phyloP scores from a whole-genome alignment of 2,329 filamentous ascomycete genomes.

The Cercospora canescens region DNA sequence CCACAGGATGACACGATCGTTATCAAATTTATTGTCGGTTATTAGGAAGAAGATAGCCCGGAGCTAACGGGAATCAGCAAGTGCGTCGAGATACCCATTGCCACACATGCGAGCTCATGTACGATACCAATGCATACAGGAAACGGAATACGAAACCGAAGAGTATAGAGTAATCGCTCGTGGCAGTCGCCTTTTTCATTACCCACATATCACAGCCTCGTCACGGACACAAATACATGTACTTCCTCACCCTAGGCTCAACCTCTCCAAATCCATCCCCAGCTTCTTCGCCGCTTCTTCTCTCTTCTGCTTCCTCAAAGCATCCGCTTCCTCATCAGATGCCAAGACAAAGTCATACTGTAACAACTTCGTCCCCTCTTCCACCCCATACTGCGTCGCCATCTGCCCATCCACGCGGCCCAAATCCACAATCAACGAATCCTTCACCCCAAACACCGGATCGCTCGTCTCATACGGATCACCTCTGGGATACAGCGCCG shows the following conservation, averaged over 20 bases:
- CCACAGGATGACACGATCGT: background rate
- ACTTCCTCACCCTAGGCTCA: background rate
- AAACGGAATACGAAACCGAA: background rate
- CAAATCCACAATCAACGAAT: constrained; percentile 69
- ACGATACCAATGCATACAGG: background rate
- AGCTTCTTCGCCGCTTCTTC: constrained; percentile 41
- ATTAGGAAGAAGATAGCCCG: background rate
- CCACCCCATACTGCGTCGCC: constrained; percentile 62
- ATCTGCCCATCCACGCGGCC: constrained; percentile 52
- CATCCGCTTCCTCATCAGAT: constrained; percentile 65
- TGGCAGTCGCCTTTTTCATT: background rate
- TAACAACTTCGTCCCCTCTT: constrained; percentile 57
- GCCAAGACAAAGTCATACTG: constrained; percentile 74
- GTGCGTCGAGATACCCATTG: background rate
- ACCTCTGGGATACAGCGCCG: constrained; percentile 74
- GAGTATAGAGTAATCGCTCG: background rate
- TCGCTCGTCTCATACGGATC: constrained; percentile 81
- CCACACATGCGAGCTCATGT: background rate
- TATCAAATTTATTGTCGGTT: background rate
- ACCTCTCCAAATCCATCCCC: background rate
- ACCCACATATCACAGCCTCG: background rate
- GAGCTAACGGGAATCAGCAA: background rate
- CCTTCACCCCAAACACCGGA: constrained; percentile 82
- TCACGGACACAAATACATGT: background rate
- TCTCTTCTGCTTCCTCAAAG: constrained; percentile 65